Conservation (phyloP, 441 rosid species). For the Erodium chrysanthum region DNA sequence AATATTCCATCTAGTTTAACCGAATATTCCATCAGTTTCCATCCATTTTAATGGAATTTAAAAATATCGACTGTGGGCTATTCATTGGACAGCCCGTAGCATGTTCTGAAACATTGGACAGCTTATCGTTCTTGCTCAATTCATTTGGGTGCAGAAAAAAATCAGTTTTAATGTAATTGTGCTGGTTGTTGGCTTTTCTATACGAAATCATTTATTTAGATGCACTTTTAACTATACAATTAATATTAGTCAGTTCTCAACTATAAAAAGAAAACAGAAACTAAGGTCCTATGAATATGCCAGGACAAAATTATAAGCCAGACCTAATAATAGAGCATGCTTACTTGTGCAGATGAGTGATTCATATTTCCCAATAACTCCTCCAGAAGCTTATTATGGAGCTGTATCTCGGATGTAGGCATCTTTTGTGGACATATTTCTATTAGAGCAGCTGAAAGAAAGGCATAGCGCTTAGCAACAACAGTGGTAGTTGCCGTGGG, state of each 20-base stretch:
- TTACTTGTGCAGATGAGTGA: constrained; percentile 97
- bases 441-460: constrained; percentile 84
- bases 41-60: too few species aligned
- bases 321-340: constrained; percentile 19
- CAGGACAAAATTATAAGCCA: neutral
- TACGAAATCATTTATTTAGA: neutral
- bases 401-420: constrained; percentile 63
- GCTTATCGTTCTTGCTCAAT: too few species aligned
- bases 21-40: too few species aligned
- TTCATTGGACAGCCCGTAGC: too few species aligned
- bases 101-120: too few species aligned
- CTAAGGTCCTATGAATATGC: neutral
- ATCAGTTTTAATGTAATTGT: neutral
- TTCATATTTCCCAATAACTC: constrained; percentile 83
- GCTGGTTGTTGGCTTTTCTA: neutral
- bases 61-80: too few species aligned
- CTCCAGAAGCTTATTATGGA: constrained; percentile 60
- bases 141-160: too few species aligned
- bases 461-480: constrained; percentile 90
- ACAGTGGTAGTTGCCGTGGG: constrained; percentile 69
- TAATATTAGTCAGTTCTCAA: too few species aligned
- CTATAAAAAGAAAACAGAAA: neutral
- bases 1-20: too few species aligned
- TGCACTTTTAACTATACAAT: neutral
- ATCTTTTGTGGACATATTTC: constrained; percentile 83